These are phyloP conservation scores for Chlorella ohadii DNA, from an alignment of 139 green algal species.

Conservation along the genomic window DNA sequence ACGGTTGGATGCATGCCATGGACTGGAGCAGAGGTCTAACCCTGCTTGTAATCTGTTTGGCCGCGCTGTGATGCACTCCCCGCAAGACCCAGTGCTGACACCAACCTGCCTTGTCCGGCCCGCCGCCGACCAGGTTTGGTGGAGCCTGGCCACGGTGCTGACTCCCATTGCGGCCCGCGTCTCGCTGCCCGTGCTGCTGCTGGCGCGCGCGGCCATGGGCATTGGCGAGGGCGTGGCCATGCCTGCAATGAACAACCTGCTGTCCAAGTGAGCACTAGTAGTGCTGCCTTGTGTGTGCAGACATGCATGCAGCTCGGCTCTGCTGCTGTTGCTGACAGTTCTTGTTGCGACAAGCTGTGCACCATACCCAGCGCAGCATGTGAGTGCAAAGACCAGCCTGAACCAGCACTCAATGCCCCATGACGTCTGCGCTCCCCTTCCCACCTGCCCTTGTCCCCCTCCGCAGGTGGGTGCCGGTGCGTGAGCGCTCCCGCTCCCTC, in stretches of 20 bases:
- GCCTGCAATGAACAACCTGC: conserved; percentile 98
- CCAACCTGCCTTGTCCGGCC: too few relatives aligned
- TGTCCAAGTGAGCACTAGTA: conserved; percentile 73
- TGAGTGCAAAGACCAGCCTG: too few relatives aligned
- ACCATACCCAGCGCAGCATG: too few relatives aligned
- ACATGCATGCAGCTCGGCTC: background rate
- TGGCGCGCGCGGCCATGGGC: conserved; percentile 90
- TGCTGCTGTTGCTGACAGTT: background rate
- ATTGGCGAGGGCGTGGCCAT: conserved; percentile 98
- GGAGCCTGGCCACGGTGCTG: conserved; percentile 89
- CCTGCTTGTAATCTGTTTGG: too few relatives aligned
- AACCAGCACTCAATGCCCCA: too few relatives aligned
- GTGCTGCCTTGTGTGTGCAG: background rate
- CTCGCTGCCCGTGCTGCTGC: conserved; percentile 86
- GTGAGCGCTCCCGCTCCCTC: conserved; percentile 89
- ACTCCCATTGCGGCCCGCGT: conserved; percentile 89
- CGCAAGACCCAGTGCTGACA: too few relatives aligned
- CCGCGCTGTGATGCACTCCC: too few relatives aligned
- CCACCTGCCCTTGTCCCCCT: conserved; percentile 1
- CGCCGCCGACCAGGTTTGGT: conserved; percentile 74
- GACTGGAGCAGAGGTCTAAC: too few relatives aligned
- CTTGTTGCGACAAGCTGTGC: too few relatives aligned
- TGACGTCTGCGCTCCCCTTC: too few relatives aligned
- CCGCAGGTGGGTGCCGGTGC: conserved; percentile 86
- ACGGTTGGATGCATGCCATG: too few relatives aligned